phyloP scores from a whole-genome alignment of 148 eudicot genomes.

The Cornus florida region DNA sequence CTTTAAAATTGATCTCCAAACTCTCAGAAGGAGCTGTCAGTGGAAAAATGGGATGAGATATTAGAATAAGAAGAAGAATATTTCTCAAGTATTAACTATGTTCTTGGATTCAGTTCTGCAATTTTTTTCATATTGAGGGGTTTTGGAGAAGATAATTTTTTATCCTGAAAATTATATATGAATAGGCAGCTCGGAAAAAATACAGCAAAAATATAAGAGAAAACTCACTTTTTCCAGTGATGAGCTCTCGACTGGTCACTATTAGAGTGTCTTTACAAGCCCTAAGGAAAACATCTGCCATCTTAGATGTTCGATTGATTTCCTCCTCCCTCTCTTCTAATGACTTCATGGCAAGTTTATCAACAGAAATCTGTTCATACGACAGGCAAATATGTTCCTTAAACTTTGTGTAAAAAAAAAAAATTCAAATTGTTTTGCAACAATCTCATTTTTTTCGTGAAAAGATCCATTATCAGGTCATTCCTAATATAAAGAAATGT shows the following conservation, averaged over 20 bases:
- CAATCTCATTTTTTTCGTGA: not conserved
- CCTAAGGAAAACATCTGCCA: conserved; percentile 73
- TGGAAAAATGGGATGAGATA: not conserved
- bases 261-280: conserved; percentile 74
- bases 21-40: conserved; percentile 85
- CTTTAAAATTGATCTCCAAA: conserved; percentile 89
- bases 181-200: not conserved
- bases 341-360: conserved; percentile 86
- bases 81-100: not conserved
- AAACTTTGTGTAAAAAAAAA: not conserved
- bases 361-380: conserved; percentile 69
- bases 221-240: conserved; percentile 79
- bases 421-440: not conserved
- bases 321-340: conserved; percentile 79
- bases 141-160: not conserved
- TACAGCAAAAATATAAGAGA: conserved; percentile 5
- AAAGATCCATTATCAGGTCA: not conserved
- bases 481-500: not conserved
- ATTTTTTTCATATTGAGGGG: not conserved
- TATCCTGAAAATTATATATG: not conserved
- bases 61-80: not conserved
- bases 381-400: conserved; percentile 15
- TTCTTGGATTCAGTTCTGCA: not conserved
- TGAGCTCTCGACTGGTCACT: conserved; percentile 87
- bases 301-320: conserved; percentile 60